Percentiles rank a stretch among this genome's conserved stretches.
Conservation (phyloP, 352 stramenopile species). For the Pilasporangium apinafurcum region DNA sequence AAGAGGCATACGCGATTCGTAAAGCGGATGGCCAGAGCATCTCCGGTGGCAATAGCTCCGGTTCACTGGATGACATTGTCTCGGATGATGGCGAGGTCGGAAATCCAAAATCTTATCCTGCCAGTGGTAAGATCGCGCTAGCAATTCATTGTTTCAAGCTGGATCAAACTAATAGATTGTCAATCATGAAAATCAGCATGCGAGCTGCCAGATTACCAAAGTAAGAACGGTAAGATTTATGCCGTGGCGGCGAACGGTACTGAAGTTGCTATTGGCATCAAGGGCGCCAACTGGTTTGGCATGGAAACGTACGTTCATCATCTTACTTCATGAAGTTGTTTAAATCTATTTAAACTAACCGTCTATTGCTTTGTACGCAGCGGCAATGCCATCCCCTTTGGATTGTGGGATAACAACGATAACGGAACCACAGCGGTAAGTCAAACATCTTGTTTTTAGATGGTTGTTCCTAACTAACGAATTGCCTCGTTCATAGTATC, state of each 20-base stretch:
- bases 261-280: slow-evolving; percentile 7
- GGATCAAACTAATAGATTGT: no score
- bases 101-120: slow-evolving; percentile 68
- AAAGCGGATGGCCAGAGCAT: no score
- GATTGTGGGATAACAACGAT: slow-evolving; percentile 50
- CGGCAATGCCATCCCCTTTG: slow-evolving; percentile 37
- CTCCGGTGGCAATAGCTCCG: no score
- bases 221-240: slow-evolving; percentile 15
- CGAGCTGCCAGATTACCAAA: slow-evolving; percentile 12
- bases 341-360: neutral
- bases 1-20: no score
- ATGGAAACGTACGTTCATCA: slow-evolving; percentile 10
- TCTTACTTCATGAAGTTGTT: no score
- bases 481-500: slow-evolving; percentile 13
- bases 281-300: slow-evolving; percentile 10
- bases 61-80: no score
- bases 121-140: no score
- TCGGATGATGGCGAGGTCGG: slow-evolving; percentile 59
- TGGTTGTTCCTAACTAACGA: neutral
- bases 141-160: no score
- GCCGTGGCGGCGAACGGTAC: slow-evolving; percentile 8
- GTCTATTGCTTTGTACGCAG: slow-evolving; percentile 1
- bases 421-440: slow-evolving; percentile 49
- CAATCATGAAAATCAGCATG: no score
- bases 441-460: neutral